Evolutionary conservation across 2,329 filamentous ascomycete species (phyloP), one percentile per base, ranked within the genome.

Genomic region (Fusarium chlamydosporum): DNA sequence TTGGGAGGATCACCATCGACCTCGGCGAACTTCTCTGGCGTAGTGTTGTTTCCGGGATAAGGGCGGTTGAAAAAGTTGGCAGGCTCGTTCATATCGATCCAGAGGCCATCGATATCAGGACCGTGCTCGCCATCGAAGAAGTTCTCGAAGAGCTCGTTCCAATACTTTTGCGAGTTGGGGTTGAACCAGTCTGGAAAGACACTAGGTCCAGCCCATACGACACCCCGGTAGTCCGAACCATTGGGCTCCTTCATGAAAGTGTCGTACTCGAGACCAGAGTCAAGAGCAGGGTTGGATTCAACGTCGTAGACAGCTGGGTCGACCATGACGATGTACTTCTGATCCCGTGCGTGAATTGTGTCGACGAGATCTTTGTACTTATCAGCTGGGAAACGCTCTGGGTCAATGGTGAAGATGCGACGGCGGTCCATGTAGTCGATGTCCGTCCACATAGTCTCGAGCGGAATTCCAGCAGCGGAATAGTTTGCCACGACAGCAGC

Each of bases 181-280:
- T 88, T 80, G 75, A 94, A 93, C 92, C 92, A 95, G 74, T 95
- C 92, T 0, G 91, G 91, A 77, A 88, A 93, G 3, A 85, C 89
- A 1, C 89, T 87, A 10, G 87, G 83, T 33, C 92, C 92, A 15
- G 92, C 89, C 92, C 92, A 95, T 6, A 94, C 91, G 10, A 92
- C 90, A n/a, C 91, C 88, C 43, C 83, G 78, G 75, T 82, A 87
- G 38, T 82, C 74, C 2, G 83, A 81, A 6, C 85, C 89, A 61
- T 92, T 88, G 16, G 76, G 71, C 13, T 81, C 77, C 52, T 81
- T 78, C 10, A 87, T 73, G 70, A 85, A 87, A 40, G 83, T 71
- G 79, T 87, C 76, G 29, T 79, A 74, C 71, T 71, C 74, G 5
- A 82, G 75, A 7, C 84, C 84, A 4, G 77, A 76, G 12, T 81